These are phyloP conservation scores for Trichoderma semiorbis DNA, from an alignment of 2,329 filamentous ascomycete species.

Conservation along the genomic window DNA sequence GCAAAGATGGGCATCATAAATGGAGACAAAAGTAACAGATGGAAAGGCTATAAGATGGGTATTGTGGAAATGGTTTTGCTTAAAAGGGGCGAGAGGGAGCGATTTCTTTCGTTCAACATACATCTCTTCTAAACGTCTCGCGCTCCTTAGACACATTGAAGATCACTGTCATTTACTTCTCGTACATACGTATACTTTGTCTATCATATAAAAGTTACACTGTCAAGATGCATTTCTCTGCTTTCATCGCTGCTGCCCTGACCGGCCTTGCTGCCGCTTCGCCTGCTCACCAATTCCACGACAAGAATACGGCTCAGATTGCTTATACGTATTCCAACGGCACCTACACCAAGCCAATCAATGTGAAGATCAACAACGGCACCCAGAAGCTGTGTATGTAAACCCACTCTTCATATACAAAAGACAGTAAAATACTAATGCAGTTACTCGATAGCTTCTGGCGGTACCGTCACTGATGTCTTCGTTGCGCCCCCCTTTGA, in stretches of 20 bases:
- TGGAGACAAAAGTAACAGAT: neutral
- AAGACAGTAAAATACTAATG: neutral
- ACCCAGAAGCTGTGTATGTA: neutral
- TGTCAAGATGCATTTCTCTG: slow-evolving; percentile 11
- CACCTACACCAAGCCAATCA: neutral
- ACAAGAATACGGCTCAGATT: neutral
- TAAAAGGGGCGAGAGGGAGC: neutral
- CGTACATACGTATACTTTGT: neutral
- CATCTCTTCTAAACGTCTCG: neutral
- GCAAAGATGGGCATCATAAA: neutral
- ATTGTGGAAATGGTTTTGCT: neutral
- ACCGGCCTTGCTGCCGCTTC: slow-evolving; percentile 1
- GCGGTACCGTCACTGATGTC: neutral
- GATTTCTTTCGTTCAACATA: neutral
- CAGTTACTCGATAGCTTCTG: neutral
- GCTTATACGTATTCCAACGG: slow-evolving; percentile 4
- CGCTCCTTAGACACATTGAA: neutral
- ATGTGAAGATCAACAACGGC: neutral
- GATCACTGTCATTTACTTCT: neutral
- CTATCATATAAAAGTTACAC: neutral
- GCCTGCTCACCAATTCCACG: neutral
- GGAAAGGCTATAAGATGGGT: neutral
- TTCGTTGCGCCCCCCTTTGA: slow-evolving; percentile 6
- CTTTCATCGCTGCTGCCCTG: neutral
- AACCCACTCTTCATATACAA: neutral